These are phyloP conservation scores for Flaveria bidentis DNA, from an alignment of 129 eudicot genomes.

Conservation along the genomic window DNA sequence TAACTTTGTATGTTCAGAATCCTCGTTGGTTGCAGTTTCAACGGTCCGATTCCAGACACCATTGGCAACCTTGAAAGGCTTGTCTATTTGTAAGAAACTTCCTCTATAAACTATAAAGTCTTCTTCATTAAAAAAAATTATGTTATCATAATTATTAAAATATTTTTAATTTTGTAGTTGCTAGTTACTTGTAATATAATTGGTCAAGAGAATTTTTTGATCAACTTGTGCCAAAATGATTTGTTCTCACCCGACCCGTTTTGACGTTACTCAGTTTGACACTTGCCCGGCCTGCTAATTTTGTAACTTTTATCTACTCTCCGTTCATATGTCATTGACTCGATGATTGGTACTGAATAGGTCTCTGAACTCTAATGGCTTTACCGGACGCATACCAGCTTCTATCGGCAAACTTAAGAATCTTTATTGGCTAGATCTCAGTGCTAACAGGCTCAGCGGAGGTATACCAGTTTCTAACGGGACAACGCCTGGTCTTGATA, in stretches of 20 bases:
- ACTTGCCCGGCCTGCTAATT: neutral
- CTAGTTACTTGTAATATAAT: too few species aligned
- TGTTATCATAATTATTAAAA: too few species aligned
- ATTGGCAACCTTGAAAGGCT: slow-evolving; percentile 63
- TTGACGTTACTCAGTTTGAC: too few species aligned
- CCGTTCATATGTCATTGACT: neutral
- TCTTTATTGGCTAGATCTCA: slow-evolving; percentile 70
- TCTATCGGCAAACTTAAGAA: slow-evolving; percentile 59
- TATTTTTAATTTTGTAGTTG: too few species aligned
- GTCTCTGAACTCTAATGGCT: slow-evolving; percentile 65
- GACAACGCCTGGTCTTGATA: slow-evolving; percentile 65
- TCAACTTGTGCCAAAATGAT: too few species aligned
- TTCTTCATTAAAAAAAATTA: too few species aligned
- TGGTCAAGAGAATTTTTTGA: too few species aligned
- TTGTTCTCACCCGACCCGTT: too few species aligned
- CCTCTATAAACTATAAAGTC: neutral
- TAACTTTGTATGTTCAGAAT: slow-evolving; percentile 17
- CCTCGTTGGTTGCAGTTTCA: slow-evolving; percentile 70
- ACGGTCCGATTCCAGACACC: slow-evolving; percentile 58
- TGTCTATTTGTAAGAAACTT: slow-evolving; percentile 54
- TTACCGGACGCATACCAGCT: slow-evolving; percentile 68
- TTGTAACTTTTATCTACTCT: neutral
- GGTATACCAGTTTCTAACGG: slow-evolving; percentile 61
- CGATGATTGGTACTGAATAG: slow-evolving; percentile 32
- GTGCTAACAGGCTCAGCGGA: slow-evolving; percentile 61